Evolutionary conservation across 768 basidiomycete species (phyloP).

Genomic region (Leccinum boreale): DNA sequence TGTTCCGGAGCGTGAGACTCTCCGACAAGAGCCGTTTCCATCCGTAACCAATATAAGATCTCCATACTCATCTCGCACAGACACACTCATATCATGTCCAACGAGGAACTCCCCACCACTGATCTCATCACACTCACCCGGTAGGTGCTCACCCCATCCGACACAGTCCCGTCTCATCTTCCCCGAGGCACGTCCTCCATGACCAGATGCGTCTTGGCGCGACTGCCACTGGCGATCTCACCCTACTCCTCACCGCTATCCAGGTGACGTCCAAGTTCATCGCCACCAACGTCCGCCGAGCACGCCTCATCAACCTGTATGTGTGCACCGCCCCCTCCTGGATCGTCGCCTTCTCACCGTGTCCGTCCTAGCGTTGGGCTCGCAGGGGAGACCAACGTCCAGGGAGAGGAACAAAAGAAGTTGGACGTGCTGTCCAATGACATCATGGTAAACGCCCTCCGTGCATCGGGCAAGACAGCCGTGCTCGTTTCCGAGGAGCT

Average conservation of each 20-base stretch:
- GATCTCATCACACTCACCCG: constrained; percentile 93
- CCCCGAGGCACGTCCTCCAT: constrained; percentile 74
- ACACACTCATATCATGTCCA: constrained; percentile 25
- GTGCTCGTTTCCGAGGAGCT: constrained; percentile 97
- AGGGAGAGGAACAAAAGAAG: constrained; percentile 99
- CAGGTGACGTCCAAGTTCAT: constrained; percentile 97
- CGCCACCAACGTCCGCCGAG: constrained; percentile 95
- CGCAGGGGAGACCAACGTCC: constrained; percentile 94
- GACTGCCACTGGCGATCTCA: constrained; percentile 89
- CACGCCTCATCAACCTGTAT: constrained; percentile 94
- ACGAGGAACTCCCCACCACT: constrained; percentile 69
- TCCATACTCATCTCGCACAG: neutral
- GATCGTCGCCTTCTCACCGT: neutral
- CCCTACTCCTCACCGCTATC: constrained; percentile 91
- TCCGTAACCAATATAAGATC: constrained; percentile 15
- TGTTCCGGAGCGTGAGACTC: constrained; percentile 29
- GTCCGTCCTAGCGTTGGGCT: constrained; percentile 84
- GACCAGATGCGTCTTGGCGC: constrained; percentile 83
- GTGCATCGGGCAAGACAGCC: constrained; percentile 94
- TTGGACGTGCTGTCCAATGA: constrained; percentile 97
- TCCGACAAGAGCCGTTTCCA: constrained; percentile 15
- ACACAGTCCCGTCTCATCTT: constrained; percentile 2
- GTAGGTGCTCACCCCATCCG: constrained; percentile 38
- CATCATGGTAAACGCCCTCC: constrained; percentile 97
- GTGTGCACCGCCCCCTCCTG: constrained; percentile 30